Evolutionary conservation across 108 stramenopile species (phyloP).

Genomic region (Cyclotella kingstonii): DNA sequence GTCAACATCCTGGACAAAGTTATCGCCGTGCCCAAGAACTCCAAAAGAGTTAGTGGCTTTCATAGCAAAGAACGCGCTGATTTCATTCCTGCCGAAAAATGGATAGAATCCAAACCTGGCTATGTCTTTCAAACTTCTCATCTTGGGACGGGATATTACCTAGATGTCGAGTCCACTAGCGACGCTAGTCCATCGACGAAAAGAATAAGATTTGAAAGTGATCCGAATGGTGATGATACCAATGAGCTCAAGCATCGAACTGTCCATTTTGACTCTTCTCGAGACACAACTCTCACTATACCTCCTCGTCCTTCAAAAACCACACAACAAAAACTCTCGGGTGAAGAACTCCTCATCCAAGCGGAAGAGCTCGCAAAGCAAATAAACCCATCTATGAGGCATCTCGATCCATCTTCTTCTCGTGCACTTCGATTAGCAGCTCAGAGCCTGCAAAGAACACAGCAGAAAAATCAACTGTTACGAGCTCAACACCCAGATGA

Average conservation of each 20-base stretch:
- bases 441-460: slow-evolving; percentile 36
- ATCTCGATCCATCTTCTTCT: slow-evolving; percentile 42
- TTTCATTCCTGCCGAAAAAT: slow-evolving; percentile 56
- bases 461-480: slow-evolving; percentile 48
- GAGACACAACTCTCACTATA: slow-evolving; percentile 53
- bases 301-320: too few relatives aligned
- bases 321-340: neutral
- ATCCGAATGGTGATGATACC: neutral
- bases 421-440: slow-evolving; percentile 52
- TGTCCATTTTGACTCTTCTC: slow-evolving; percentile 46
- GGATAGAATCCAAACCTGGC: slow-evolving; percentile 53
- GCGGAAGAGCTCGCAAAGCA: slow-evolving; percentile 48
- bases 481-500: slow-evolving; percentile 50
- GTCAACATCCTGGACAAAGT: slow-evolving; percentile 41
- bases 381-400: neutral
- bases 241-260: neutral
- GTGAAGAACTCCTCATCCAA: slow-evolving; percentile 54
- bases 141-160: slow-evolving; percentile 69
- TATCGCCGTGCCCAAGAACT: slow-evolving; percentile 17
- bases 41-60: neutral
- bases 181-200: slow-evolving; percentile 4
- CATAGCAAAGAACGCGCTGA: neutral
- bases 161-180: slow-evolving; percentile 25
- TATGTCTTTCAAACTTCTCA: slow-evolving; percentile 66
- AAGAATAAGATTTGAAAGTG: slow-evolving; percentile 14